Percentiles rank a stretch among this genome's conserved stretches.
These are phyloP conservation scores for Wickerhamiella australiensis DNA, from an alignment of 805 yeast genomes.

Conservation along the genomic window DNA sequence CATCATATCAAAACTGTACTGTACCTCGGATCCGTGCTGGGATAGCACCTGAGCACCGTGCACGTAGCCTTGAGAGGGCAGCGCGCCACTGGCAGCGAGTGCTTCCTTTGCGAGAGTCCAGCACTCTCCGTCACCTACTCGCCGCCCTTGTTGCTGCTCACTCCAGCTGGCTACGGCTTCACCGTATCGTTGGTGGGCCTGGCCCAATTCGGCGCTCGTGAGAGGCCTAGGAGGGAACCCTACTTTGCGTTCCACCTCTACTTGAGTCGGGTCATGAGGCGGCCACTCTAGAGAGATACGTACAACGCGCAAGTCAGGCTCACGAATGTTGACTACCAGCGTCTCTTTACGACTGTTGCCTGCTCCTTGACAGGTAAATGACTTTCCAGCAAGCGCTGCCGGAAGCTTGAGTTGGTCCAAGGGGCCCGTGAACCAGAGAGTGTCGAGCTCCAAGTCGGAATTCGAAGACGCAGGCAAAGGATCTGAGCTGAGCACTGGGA, in stretches of 20 bases:
- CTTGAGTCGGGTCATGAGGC: slow-evolving; percentile 30
- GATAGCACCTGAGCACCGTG: slow-evolving; percentile 25
- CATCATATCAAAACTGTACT: slow-evolving; percentile 20
- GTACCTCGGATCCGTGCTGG: slow-evolving; percentile 13
- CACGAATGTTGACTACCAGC: slow-evolving; percentile 23
- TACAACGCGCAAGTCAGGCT: slow-evolving; percentile 26
- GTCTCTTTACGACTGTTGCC: slow-evolving; percentile 17
- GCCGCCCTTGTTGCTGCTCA: slow-evolving; percentile 26
- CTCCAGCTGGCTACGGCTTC: slow-evolving; percentile 28
- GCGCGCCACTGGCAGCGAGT: slow-evolving; percentile 22
- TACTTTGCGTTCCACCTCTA: slow-evolving; percentile 28
- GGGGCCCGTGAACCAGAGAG: slow-evolving; percentile 21
- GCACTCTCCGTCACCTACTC: slow-evolving; percentile 32
- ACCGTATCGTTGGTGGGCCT: slow-evolving; percentile 24
- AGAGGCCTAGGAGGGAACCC: slow-evolving; percentile 35
- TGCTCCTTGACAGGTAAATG: slow-evolving; percentile 19
- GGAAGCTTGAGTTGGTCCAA: slow-evolving; percentile 13
- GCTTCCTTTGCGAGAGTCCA: slow-evolving; percentile 33
- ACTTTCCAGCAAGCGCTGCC: slow-evolving; percentile 18
- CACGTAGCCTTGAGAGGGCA: slow-evolving; percentile 24
- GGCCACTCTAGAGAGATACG: slow-evolving; percentile 25
- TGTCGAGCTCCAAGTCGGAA: slow-evolving; percentile 21
- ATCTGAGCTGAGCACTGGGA: background rate
- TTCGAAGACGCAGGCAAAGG: background rate
- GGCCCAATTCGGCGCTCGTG: slow-evolving; percentile 21